Conservation (phyloP, 1,284 basidiomycete genomes). For the Malassezia restricta region DNA sequence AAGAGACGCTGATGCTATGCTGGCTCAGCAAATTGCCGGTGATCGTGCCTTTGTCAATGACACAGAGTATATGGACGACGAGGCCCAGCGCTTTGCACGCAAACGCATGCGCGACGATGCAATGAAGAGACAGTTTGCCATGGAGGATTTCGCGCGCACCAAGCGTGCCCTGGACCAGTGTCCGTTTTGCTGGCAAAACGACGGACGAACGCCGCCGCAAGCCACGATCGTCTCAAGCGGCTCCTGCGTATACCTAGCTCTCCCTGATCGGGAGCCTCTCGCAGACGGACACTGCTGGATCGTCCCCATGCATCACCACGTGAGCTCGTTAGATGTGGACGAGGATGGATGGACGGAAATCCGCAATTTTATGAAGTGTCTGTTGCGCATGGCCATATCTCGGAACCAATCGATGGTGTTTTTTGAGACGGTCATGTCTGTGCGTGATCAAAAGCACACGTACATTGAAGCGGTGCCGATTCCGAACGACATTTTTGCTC, state of each 20-base stretch:
- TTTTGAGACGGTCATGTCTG: constrained; percentile 75
- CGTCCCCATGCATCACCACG: constrained; percentile 75
- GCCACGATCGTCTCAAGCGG: constrained; percentile 80
- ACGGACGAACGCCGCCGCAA: constrained; percentile 56
- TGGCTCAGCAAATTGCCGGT: constrained; percentile 71
- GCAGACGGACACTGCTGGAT: constrained; percentile 81
- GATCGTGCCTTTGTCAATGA: constrained; percentile 65
- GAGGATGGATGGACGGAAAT: constrained; percentile 76
- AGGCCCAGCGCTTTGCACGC: constrained; percentile 77
- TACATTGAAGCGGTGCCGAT: constrained; percentile 81
- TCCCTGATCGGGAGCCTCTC: constrained; percentile 73
- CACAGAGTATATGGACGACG: constrained; percentile 83
- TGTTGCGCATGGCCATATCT: constrained; percentile 76
- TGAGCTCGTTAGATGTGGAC: constrained; percentile 82
- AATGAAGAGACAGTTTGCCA: constrained; percentile 91
- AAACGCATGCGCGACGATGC: constrained; percentile 90
- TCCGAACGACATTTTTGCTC: constrained; percentile 68
- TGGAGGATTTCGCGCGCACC: constrained; percentile 92
- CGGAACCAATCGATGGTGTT: constrained; percentile 81
- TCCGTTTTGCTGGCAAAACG: constrained; percentile 49
- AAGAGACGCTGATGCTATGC: constrained; percentile 78
- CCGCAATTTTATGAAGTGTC: constrained; percentile 89
- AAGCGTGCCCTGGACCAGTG: constrained; percentile 77
- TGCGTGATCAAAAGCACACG: constrained; percentile 79
- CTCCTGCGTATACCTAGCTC: constrained; percentile 73